Base-by-base conservation (phyloP, 371 early-diverging fungal genomes). In the Lichtheimia ornata region DNA sequence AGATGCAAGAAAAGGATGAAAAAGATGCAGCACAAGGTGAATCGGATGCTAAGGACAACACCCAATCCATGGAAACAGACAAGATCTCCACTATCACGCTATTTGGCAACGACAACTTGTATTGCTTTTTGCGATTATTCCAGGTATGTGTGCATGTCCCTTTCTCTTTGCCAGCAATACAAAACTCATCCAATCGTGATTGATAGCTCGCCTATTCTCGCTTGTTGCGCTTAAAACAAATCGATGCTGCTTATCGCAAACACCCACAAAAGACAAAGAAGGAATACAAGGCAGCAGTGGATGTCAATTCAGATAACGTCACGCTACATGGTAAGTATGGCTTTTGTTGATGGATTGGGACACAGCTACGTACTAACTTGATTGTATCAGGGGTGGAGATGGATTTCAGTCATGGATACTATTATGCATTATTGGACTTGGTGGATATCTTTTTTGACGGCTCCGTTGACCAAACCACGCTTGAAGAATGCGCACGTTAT, bases 401-500 rank as follows among this genome's bases (percentile, higher is more conserved):
- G 59, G 76, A 77, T 47, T 66, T 71, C 24, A 73, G 64, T 27
- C 65, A 67, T 6, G 90, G 91, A 52, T 90, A 88, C 53, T 96
- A 92, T 70, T 53, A 72, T 40, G 82, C 88, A 28, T 77, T 97
- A 27, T 67, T 95, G 53, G 83, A 85, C 44, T 66, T 91, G 42
- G 81, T 94, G 5, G 81, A 82, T 64, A 85, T 86, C 53, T 85
- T 91, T 49, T 70, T 96, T 65, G 85, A 83, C 54, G 88, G 87
- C 30, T 88, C 91, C 15, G 76, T 97, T 45, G 97, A 98, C 15
- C 69, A 81, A 35, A 70, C 71, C 25, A 79, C 73, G 35, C 99
- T 88, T 85, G 99, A 99, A 66, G 99, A 98, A 58, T 77, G 85
- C 42, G 70, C 91, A 43, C 86, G 97, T 7, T 83, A 84, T 50